phyloP scores from a whole-genome alignment of 805 yeast species.

The Crinitomyces ghanaensis region DNA sequence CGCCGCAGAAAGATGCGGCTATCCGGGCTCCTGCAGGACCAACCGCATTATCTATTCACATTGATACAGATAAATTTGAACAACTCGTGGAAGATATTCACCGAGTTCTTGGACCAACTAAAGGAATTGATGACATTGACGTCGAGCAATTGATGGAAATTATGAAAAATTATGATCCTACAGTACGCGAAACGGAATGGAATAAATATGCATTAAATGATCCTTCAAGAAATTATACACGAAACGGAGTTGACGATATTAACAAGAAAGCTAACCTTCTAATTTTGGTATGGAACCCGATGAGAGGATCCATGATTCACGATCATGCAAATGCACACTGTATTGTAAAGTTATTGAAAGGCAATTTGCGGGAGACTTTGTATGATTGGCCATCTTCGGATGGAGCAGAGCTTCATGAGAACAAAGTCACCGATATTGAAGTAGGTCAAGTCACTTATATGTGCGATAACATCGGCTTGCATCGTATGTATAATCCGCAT shows the following conservation, averaged over 20 bases:
- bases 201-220: slow-evolving; percentile 44
- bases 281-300: slow-evolving; percentile 61
- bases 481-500: slow-evolving; percentile 43
- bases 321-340: slow-evolving; percentile 73
- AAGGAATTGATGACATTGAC: slow-evolving; percentile 41
- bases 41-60: too few species aligned
- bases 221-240: slow-evolving; percentile 35
- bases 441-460: slow-evolving; percentile 48
- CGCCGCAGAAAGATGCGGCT: too few species aligned
- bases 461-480: slow-evolving; percentile 54
- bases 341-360: slow-evolving; percentile 56
- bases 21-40: too few species aligned
- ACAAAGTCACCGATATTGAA: slow-evolving; percentile 21
- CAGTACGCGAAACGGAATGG: slow-evolving; percentile 45
- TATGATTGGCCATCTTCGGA: slow-evolving; percentile 38
- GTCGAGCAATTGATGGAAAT: slow-evolving; percentile 33
- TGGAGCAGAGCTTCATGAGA: slow-evolving; percentile 14
- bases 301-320: slow-evolving; percentile 51
- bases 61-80: slow-evolving; percentile 7
- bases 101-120: slow-evolving; percentile 27
- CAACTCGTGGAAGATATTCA: slow-evolving; percentile 27
- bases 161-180: slow-evolving; percentile 34
- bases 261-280: slow-evolving; percentile 60
- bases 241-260: slow-evolving; percentile 67
- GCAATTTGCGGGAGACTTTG: slow-evolving; percentile 44